A percentile compares a stretch with the other conserved stretches of the same genome.
Evolutionary conservation across 768 basidiomycete genomes (phyloP).

Genomic region (Coprinopsis strossmayeri): DNA sequence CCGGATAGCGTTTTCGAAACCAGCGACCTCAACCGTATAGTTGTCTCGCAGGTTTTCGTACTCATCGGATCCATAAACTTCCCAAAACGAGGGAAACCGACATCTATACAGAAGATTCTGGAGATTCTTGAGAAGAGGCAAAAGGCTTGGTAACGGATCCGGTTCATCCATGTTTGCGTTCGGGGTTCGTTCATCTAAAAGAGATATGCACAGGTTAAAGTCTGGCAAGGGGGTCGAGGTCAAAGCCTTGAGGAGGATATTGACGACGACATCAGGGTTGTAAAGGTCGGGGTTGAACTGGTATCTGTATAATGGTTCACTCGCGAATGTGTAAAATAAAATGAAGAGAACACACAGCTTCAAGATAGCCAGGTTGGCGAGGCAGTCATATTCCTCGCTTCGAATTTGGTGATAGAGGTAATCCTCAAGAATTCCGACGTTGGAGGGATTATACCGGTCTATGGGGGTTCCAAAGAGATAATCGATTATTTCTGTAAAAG

Average conservation of each 20-base stretch:
- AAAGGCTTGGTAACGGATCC: constrained; percentile 68
- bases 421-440: constrained; percentile 90
- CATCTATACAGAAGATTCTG: constrained; percentile 73
- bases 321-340: neutral
- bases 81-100: constrained; percentile 86
- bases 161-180: constrained; percentile 64
- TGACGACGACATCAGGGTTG: constrained; percentile 89
- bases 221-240: constrained; percentile 84
- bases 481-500: constrained; percentile 4
- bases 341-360: constrained; percentile 60
- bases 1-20: constrained; percentile 80
- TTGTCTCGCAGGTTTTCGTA: constrained; percentile 74
- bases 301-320: constrained; percentile 46
- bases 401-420: constrained; percentile 94
- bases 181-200: constrained; percentile 71
- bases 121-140: constrained; percentile 62
- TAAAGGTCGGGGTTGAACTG: constrained; percentile 94
- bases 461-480: constrained; percentile 4
- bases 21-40: constrained; percentile 77
- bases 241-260: constrained; percentile 90
- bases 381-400: constrained; percentile 86
- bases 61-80: constrained; percentile 60
- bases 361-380: constrained; percentile 91
- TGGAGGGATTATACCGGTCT: constrained; percentile 98
- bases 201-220: constrained; percentile 89